Evolutionary conservation across 345 rosid species (phyloP).

Genomic region (Angophora floribunda): DNA sequence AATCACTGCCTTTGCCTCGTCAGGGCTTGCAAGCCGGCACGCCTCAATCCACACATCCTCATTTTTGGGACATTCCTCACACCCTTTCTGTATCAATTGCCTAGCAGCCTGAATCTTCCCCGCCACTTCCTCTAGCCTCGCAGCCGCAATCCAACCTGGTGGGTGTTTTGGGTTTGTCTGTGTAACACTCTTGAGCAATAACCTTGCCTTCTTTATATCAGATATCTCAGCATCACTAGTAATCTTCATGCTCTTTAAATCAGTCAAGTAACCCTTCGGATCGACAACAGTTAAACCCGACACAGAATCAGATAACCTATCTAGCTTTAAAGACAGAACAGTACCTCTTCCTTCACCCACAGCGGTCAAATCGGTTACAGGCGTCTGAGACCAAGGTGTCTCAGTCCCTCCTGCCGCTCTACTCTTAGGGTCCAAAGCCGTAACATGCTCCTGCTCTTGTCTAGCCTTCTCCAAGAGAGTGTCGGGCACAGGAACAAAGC

Average conservation of each 20-base stretch:
- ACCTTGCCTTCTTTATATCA: conserved; percentile 86
- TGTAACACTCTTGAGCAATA: conserved; percentile 77
- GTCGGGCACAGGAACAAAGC: conserved; percentile 85
- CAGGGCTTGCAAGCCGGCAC: conserved; percentile 77
- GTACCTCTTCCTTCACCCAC: conserved; percentile 98
- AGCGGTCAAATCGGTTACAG: conserved; percentile 82
- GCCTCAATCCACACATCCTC: conserved; percentile 98
- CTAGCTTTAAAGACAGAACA: conserved; percentile 79
- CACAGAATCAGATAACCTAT: conserved; percentile 81
- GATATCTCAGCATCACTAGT: conserved; percentile 94
- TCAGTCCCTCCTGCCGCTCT: conserved; percentile 71
- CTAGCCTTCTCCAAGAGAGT: conserved; percentile 90
- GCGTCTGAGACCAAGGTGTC: conserved; percentile 87
- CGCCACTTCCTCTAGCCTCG: conserved; percentile 95
- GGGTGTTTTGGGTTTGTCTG: conserved; percentile 91
- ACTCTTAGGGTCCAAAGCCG: conserved; percentile 92
- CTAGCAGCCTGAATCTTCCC: conserved; percentile 84
- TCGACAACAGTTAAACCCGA: conserved; percentile 88
- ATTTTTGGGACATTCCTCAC: conserved; percentile 84
- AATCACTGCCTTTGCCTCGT: conserved; percentile 84
- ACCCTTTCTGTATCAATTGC: conserved; percentile 72
- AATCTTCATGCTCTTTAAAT: conserved; percentile 88
- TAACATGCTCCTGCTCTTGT: conserved; percentile 89
- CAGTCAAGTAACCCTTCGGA: conserved; percentile 88
- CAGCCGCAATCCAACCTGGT: conserved; percentile 95